Evolutionary conservation across 1,139 yeast species (phyloP), one percentile per base, ranked within the genome.

Genomic region (Meyerozyma smithsonii): DNA sequence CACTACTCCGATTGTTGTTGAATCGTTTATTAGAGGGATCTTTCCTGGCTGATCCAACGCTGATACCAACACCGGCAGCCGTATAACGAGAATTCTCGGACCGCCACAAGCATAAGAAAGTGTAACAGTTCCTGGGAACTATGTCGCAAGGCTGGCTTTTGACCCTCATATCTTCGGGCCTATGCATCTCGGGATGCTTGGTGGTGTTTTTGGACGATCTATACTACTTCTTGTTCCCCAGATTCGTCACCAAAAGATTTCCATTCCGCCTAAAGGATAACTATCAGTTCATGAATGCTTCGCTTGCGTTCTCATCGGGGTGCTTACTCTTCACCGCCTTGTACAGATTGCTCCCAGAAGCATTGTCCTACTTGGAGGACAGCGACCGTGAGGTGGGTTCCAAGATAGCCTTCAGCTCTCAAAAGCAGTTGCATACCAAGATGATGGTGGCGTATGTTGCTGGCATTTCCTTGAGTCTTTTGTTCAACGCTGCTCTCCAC

Each of bases 281-380:
- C 54, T 78, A 78, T 44, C 54, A 59, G 5, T 84, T 86, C 51
- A 64, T 86, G 46, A 77, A 82, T 26, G 78, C 78, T 8, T 78
- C 88, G 5, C 66, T 87, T 37, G 74, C 88, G 1, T 64, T 89
- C 39, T 81, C 92, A 47, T 71, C 92, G 0, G 97, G 97, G 0
- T 81, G 88, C 33, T 69, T 84, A 57, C 46, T 86, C 6, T 79
- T 89, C 54, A 88, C 96, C 0, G 76, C 96, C 0, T 62, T 90
- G 43, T 84, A 78, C 61, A 74, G 81, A 44, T 68, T 90, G 41
- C 61, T 90, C 17, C 96, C 97, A 0, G 81, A 78, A 46, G 78
- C 87, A 0, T 51, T 62, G 37, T 54, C 54, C 10, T 70, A 66
- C 46, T 66, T 73, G 40, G 53, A 54, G 18, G 49, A 56, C 10